Evolutionary conservation across 164 flowering plant genomes (phyloP).

Genomic region (Brasenia schreberi): DNA sequence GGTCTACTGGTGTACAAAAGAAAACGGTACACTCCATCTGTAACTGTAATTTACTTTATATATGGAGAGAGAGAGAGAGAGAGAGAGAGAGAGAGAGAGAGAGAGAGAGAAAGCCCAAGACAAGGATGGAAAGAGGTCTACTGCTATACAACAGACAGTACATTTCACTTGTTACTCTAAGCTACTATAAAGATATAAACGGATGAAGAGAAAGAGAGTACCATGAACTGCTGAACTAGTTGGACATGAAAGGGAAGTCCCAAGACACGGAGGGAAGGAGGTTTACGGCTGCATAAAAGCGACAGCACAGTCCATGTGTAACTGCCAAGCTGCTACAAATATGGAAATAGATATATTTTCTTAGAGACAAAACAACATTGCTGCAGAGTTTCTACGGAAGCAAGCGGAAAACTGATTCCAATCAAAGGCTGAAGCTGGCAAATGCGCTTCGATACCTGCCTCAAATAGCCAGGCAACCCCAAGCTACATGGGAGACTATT

Average conservation of each 20-base stretch:
- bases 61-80: not conserved
- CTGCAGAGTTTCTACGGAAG: not conserved
- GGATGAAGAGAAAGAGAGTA: too few species aligned
- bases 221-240: too few species aligned
- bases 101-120: not conserved
- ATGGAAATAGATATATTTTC: too few species aligned
- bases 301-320: too few species aligned
- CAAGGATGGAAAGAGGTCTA: not conserved
- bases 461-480: not conserved
- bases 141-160: not conserved
- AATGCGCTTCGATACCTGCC: not conserved
- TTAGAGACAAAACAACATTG: too few species aligned
- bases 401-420: not conserved
- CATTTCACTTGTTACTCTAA: not conserved
- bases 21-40: too few species aligned
- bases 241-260: too few species aligned
- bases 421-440: not conserved
- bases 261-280: too few species aligned
- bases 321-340: too few species aligned
- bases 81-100: not conserved
- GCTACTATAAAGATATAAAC: not conserved
- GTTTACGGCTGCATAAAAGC: too few species aligned
- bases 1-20: too few species aligned
- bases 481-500: not conserved
- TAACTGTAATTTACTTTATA: too few species aligned